Percentiles rank a stretch among this genome's conserved stretches.
phyloP scores from a whole-genome alignment of 176 grass and related monocot genomes.

The Carex kokanica region DNA sequence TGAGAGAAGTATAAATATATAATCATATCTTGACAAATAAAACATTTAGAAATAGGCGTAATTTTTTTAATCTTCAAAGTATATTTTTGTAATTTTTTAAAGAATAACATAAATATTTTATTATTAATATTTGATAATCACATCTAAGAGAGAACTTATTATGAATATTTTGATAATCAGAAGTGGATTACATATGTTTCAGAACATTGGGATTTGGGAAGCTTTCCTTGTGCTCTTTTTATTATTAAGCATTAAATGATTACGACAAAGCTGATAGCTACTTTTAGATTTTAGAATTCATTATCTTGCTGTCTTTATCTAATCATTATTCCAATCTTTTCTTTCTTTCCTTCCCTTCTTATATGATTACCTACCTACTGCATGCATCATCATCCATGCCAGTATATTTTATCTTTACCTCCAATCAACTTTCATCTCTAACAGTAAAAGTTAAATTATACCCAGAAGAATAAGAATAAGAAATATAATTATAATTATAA shows the following conservation, averaged over 20 bases:
- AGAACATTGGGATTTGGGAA: neutral
- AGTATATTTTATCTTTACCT: neutral
- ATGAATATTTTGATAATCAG: too few relatives aligned
- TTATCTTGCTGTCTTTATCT: neutral
- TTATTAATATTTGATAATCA: too few relatives aligned
- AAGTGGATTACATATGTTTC: neutral
- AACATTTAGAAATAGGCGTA: too few relatives aligned
- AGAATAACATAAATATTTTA: too few relatives aligned
- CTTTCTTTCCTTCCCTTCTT: neutral
- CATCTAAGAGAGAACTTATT: too few relatives aligned
- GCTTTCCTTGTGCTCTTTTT: neutral
- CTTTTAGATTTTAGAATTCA: neutral
- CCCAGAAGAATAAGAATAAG: neutral
- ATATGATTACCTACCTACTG: neutral
- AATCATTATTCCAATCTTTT: neutral
- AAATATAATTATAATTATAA: neutral
- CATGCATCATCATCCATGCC: too few relatives aligned
- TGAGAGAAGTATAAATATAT: too few relatives aligned
- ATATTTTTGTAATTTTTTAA: too few relatives aligned
- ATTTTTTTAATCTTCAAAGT: too few relatives aligned
- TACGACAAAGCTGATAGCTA: neutral
- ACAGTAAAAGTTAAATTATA: neutral
- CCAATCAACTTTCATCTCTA: neutral
- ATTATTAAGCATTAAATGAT: neutral
- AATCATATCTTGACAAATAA: too few relatives aligned